Evolutionary conservation across 2,329 filamentous ascomycete species (phyloP), one percentile per base, ranked within the genome.

Genomic region (Tolypocladium ovalisporum): DNA sequence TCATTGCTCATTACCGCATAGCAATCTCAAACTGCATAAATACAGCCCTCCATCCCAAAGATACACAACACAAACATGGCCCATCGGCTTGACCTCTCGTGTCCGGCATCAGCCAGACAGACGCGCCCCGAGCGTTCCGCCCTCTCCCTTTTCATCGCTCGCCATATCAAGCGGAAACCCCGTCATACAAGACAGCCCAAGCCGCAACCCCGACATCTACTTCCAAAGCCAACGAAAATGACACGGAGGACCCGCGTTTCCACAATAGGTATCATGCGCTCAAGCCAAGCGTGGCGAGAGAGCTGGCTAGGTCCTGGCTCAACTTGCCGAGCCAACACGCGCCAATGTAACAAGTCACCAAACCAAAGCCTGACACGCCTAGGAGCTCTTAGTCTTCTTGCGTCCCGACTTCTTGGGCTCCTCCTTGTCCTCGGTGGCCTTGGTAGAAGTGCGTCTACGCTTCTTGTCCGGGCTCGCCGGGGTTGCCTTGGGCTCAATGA

Each of bases 381-480:
- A 72, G 64, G 69, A 68, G 65, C 67, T 71, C 71, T 73, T 73
- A 75, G 73, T 76, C 79, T 83, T 83, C 78, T 83, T 83, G 67
- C 79, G 79, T 62, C 75, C 76, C 56, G 78, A 80, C 74, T 82
- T 83, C 77, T 82, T 82, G 61, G 79, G 78, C 68, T 85, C 81
- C 67, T 83, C 81, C 62, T 72, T 71, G 58, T 78, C 72, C 58
- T 82, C 80, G 34, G 73, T 73, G 44, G 74, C 78, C 76, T 85
- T 85, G 64, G 70, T 72, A 5, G 79, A 81, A 12, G 75, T 73
- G 59, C 83, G 74, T 71, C 84, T 80, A 63, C 82, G 77, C 80
- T 86, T 86, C 77, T 83, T 83, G 62, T 82, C 82, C 35, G 82
- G 81, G 68, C 79, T 83, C 57, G 76, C 76, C 32, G 79, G 76